Percentiles rank a stretch among this genome's conserved stretches.
Conservation (phyloP, 768 basidiomycete species). For the Termitomyces sp. region DNA sequence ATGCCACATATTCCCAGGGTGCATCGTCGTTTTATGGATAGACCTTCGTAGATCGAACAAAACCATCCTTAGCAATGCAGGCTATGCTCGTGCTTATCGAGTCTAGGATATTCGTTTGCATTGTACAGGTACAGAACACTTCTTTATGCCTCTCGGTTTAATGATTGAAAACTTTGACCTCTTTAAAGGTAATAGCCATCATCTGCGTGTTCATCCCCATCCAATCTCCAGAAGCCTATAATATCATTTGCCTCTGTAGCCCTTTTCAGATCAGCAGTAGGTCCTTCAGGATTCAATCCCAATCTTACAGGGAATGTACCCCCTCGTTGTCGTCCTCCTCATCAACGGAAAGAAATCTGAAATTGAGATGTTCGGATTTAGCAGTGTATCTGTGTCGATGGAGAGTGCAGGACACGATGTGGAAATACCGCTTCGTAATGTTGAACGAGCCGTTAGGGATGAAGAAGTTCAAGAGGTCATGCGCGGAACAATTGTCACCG, state of each 20-base stretch:
- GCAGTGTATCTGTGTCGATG: neutral
- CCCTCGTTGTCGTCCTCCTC: too few species aligned
- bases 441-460: neutral
- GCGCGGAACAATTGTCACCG: neutral
- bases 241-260: too few species aligned
- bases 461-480: neutral
- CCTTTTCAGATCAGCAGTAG: too few species aligned
- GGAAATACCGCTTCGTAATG: neutral
- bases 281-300: too few species aligned
- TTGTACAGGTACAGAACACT: neutral
- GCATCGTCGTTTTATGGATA: neutral
- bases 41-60: neutral
- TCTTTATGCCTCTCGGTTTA: too few species aligned
- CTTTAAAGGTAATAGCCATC: too few species aligned
- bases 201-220: too few species aligned
- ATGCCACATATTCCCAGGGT: neutral
- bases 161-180: too few species aligned
- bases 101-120: neutral
- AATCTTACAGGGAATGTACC: neutral
- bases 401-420: neutral
- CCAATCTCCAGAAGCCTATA: too few species aligned
- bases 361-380: neutral
- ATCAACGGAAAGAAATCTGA: neutral
- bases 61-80: neutral
- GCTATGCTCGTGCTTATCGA: neutral